Base-by-base conservation (phyloP, 306 rosid species). In the Quercus aquifolioides region DNA sequence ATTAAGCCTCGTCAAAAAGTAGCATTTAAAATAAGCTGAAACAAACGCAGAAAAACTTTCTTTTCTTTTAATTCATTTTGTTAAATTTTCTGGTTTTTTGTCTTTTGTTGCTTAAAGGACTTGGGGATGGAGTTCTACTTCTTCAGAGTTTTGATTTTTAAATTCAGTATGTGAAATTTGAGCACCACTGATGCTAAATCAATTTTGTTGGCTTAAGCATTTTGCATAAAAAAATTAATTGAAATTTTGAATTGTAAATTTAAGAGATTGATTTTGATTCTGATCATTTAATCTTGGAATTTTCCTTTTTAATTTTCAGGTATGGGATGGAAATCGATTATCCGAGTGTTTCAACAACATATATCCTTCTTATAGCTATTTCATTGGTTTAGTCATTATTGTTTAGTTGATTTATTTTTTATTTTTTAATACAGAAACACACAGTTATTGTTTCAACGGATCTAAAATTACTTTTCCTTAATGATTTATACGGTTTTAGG, bases 281-380 rank as follows among this genome's bases (percentile, higher is more conserved):
- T 75, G 74, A 54, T 65, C 21, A 33, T 86, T 52, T 56, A 64
- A 41, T 41, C 46, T 46, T 59, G 8, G n/a, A 26, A 68, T 9
- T 17, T 75, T 71, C 70, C 35, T 70, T 60, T 69, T 38, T 79
- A 86, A 73, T 84, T 88, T 85, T 33, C 94, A 94, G 99, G 90
- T 91, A 51, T 91, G 99, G 97, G 81, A 91, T 83, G 89, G 90
- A 59, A 87, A 78, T 74, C 79, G 78, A 71, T 76, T 90, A 81
- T 89, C 98, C 6, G 80, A 83, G 74, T 94, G 99, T 82, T 94
- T 90, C 54, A 76, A 78, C 69, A 86, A 92, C 82, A 81, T 91
- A 94, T 94, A 94, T 94, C 98, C 97, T 94, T 87, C 41, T 69
- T 41, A 4, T 1, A 8, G 11, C 46, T 8, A 41, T 41, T 41